These are phyloP conservation scores for Melocanna baccifera DNA, from an alignment of 176 grass and related monocot species.

Conservation along the genomic window DNA sequence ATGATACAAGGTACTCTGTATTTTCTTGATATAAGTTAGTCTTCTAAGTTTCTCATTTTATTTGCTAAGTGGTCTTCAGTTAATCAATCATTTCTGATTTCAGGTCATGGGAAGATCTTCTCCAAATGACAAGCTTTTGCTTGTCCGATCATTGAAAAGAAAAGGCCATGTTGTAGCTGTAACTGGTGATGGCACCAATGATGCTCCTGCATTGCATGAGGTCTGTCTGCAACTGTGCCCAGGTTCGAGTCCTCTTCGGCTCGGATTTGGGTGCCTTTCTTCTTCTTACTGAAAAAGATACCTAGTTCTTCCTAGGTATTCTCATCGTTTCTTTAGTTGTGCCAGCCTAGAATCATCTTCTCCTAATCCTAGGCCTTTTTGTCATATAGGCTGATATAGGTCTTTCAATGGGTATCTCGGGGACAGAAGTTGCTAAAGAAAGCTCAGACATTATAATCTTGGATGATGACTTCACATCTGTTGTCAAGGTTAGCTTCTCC, in stretches of 20 bases:
- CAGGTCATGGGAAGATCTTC: slow-evolving; percentile 73
- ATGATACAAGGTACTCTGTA: background rate
- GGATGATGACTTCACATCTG: slow-evolving; percentile 67
- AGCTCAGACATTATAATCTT: slow-evolving; percentile 76
- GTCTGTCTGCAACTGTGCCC: slow-evolving; percentile 3
- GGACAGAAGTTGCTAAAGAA: slow-evolving; percentile 79
- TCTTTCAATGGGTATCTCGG: slow-evolving; percentile 64
- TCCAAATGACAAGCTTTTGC: slow-evolving; percentile 63
- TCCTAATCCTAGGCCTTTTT: background rate
- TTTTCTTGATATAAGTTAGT: background rate
- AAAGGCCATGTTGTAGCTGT: slow-evolving; percentile 69
- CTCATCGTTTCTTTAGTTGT: background rate
- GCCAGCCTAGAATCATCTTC: background rate
- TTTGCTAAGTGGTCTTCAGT: background rate
- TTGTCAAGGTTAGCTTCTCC: slow-evolving; percentile 57
- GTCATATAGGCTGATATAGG: slow-evolving; percentile 67
- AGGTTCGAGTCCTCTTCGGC: no score
- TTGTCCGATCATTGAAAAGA: slow-evolving; percentile 59
- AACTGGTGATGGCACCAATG: slow-evolving; percentile 72
- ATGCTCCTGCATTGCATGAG: slow-evolving; percentile 68
- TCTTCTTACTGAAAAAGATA: no score
- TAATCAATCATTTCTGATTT: background rate
- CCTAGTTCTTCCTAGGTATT: no score
- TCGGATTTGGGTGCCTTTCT: no score
- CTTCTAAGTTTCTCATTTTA: background rate